phyloP scores from a whole-genome alignment of 2,329 filamentous ascomycete species.

The Fusarium irregulare region DNA sequence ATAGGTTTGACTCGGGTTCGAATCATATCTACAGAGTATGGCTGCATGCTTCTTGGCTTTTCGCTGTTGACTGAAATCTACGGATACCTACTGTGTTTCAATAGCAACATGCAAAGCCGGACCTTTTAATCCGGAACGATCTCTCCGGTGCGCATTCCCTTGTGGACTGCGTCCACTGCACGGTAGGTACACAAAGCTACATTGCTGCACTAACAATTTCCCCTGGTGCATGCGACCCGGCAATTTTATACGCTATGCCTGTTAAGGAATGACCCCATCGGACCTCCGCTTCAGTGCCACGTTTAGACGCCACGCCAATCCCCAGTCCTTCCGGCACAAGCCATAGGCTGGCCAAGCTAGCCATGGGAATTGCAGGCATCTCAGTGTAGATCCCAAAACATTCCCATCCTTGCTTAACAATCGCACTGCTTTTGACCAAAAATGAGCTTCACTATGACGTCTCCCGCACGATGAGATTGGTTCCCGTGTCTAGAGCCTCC shows the following conservation, averaged over 20 bases:
- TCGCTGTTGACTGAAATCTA: background rate
- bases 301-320: conserved; percentile 11
- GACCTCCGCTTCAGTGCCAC: conserved; percentile 10
- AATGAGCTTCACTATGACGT: conserved; percentile 26
- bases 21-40: background rate
- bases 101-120: background rate
- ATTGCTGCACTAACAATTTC: conserved; percentile 36
- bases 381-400: conserved; percentile 22
- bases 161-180: background rate
- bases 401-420: conserved; percentile 30
- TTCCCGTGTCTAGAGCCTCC: conserved; percentile 11
- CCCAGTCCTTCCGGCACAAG: background rate
- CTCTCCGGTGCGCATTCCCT: conserved; percentile 32
- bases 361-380: conserved; percentile 26
- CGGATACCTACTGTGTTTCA: background rate
- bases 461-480: conserved; percentile 7
- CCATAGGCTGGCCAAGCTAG: conserved; percentile 18
- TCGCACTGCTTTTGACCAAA: background rate
- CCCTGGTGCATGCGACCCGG: background rate
- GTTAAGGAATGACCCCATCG: background rate
- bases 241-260: conserved; percentile 5
- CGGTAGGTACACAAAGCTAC: conserved; percentile 29
- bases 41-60: conserved; percentile 7
- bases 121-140: conserved; percentile 23
- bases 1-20: background rate